These are phyloP conservation scores for Candida chauliodis DNA, from an alignment of 805 yeast genomes.

Conservation along the genomic window DNA sequence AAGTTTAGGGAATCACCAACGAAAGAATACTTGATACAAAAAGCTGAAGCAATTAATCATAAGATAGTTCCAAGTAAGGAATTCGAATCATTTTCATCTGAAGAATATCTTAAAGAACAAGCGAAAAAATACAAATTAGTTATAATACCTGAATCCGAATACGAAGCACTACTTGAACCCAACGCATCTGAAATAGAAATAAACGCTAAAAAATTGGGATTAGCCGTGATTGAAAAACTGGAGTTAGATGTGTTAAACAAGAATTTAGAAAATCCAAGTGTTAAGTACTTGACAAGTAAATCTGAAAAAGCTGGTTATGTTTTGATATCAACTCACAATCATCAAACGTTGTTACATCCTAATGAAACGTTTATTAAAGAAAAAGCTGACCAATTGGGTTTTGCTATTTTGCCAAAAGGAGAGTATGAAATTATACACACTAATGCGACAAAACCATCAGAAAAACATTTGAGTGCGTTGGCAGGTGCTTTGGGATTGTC, in stretches of 20 bases:
- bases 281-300: constrained; percentile 17
- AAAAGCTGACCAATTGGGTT: constrained; percentile 13
- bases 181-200: neutral
- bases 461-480: constrained; percentile 4
- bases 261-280: constrained; percentile 11
- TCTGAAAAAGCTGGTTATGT: constrained; percentile 11
- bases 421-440: constrained; percentile 14
- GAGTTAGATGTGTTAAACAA: constrained; percentile 14
- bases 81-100: constrained; percentile 10
- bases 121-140: constrained; percentile 13
- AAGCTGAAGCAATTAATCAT: constrained; percentile 21
- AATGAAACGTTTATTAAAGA: constrained; percentile 17
- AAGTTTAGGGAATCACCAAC: constrained; percentile 20
- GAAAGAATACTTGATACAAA: constrained; percentile 26
- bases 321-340: constrained; percentile 10
- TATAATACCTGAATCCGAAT: constrained; percentile 14
- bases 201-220: constrained; percentile 6
- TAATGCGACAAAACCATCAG: constrained; percentile 29
- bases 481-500: constrained; percentile 20
- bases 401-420: constrained; percentile 3
- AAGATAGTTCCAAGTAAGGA: constrained; percentile 10
- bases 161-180: constrained; percentile 10
- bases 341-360: constrained; percentile 17
- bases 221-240: constrained; percentile 3
- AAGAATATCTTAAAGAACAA: constrained; percentile 11